These are phyloP conservation scores for Lathyrus oleraceus DNA, from an alignment of 306 rosid genomes.

Conservation along the genomic window DNA sequence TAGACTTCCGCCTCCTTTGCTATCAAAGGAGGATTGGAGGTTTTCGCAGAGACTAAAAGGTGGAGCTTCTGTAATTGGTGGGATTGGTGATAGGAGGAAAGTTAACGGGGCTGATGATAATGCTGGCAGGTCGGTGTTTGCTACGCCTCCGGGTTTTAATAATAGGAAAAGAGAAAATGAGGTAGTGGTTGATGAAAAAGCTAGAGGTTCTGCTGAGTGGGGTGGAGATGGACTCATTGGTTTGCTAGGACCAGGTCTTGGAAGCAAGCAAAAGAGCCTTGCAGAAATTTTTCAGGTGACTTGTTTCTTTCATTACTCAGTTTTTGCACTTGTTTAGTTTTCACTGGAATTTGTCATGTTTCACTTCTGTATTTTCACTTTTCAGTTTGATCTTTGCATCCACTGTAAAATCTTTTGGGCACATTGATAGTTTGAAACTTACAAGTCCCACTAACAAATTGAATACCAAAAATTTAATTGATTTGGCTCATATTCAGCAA, in stretches of 20 bases:
- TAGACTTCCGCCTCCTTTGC: conserved; percentile 24
- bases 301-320: background rate
- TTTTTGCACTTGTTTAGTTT: background rate
- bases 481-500: background rate
- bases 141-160: conserved; percentile 78
- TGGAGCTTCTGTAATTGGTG: conserved; percentile 68
- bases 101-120: conserved; percentile 57
- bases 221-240: conserved; percentile 88
- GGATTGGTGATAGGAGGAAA: conserved; percentile 87
- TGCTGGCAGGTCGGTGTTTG: conserved; percentile 55
- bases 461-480: background rate
- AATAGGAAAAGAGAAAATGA: conserved; percentile 52
- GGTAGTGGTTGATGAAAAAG: conserved; percentile 41
- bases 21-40: conserved; percentile 84
- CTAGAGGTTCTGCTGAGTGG: conserved; percentile 57
- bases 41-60: conserved; percentile 53
- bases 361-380: background rate
- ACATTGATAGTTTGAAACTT: background rate
- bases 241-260: conserved; percentile 77
- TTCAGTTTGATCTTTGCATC: conserved; percentile 12
- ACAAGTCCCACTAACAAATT: background rate
- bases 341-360: background rate
- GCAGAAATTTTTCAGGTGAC: conserved; percentile 94
- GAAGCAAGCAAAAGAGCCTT: conserved; percentile 78
- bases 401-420: background rate